A percentile compares a stretch with the other conserved stretches of the same genome.
Evolutionary conservation across 1,139 yeast genomes (phyloP).

Genomic region (Saccharomyces hybrid): DNA sequence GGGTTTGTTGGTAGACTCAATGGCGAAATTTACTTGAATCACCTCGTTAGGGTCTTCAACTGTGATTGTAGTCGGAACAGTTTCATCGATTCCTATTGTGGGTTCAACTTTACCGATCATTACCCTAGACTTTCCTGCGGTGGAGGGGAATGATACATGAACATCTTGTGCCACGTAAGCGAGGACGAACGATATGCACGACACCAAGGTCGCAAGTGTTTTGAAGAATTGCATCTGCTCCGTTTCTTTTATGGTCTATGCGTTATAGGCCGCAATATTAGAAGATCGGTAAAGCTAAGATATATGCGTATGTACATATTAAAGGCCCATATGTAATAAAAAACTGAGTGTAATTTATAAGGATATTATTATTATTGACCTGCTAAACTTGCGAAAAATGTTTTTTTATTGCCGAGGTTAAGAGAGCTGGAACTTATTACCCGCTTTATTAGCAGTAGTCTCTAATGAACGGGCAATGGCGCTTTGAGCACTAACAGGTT

Average conservation of each 20-base stretch:
- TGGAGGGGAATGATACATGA: slow-evolving; percentile 4
- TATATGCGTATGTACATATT: not conserved
- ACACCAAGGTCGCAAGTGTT: slow-evolving; percentile 4
- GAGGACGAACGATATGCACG: slow-evolving; percentile 8
- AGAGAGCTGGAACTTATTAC: slow-evolving; percentile 7
- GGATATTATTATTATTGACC: not conserved
- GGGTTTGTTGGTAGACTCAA: slow-evolving; percentile 13
- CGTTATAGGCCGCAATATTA: not conserved
- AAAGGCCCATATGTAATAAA: not conserved
- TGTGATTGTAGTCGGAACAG: slow-evolving; percentile 6
- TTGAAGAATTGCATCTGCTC: not conserved
- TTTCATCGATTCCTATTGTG: slow-evolving; percentile 4
- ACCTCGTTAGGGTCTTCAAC: slow-evolving; percentile 9
- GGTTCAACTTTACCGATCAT: slow-evolving; percentile 9
- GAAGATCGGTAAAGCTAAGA: not conserved
- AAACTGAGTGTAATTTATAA: slow-evolving; percentile 3
- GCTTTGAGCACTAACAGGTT: slow-evolving; percentile 6
- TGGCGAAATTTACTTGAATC: slow-evolving; percentile 16
- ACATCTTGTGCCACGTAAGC: slow-evolving; percentile 14
- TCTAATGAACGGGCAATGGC: slow-evolving; percentile 8
- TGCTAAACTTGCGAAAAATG: slow-evolving; percentile 2
- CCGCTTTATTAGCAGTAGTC: slow-evolving; percentile 8
- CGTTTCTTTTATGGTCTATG: not conserved
- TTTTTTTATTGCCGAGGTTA: not conserved
- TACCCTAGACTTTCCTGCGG: slow-evolving; percentile 6